Evolutionary conservation across 2,329 filamentous ascomycete species (phyloP), one percentile per base, ranked within the genome.

Genomic region (Ophiostoma sp.): DNA sequence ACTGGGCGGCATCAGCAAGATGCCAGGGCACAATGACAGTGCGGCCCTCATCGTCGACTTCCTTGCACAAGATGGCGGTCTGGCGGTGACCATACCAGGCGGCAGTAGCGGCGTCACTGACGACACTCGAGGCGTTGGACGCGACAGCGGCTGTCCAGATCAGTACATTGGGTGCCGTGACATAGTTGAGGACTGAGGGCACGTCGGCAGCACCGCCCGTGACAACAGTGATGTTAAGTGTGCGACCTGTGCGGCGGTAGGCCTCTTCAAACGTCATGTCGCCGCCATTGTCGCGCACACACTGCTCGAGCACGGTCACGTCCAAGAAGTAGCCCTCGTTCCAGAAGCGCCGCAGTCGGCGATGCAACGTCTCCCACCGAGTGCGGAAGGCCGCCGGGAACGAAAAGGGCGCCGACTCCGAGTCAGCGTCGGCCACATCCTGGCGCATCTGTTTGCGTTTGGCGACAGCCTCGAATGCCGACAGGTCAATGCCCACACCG

Each of bases 211-310:
- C 89, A 6, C 89, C 90, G 28, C 90, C 90, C 1, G 92, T 93
- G 0, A 93, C 92, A 28, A 98, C 91, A 0, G 94, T 97, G 76
- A 98, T 98, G 80, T 98, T 98, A 77, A 98, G 84, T 3, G 97
- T 90, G 69, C 94, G 87, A 79, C 96, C 96, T 52, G 94, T 97
- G 75, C 90, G 89, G 70, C 91, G 88, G 79, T 95, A 97, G 0
- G 95, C 95, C 82, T 98, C 95, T 81, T 97, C 93, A 79, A 98
- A 98, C 0, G 95, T 98, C 75, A 97, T 80, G 78, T 97, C 92
- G 11, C 94, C 95, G 17, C 97, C 90, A 77, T 97, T 97, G 17
- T 91, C 90, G 73, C 92, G 88, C 17, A 98, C 92, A 77, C 93
- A 95, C 74, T 95, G 89, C 79, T 97, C 94, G 63, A 98, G 83